A percentile compares a stretch with the other conserved stretches of the same genome.
Conservation (phyloP, 495 filamentous ascomycete species). For the Umbilicaria muhlenbergii region DNA sequence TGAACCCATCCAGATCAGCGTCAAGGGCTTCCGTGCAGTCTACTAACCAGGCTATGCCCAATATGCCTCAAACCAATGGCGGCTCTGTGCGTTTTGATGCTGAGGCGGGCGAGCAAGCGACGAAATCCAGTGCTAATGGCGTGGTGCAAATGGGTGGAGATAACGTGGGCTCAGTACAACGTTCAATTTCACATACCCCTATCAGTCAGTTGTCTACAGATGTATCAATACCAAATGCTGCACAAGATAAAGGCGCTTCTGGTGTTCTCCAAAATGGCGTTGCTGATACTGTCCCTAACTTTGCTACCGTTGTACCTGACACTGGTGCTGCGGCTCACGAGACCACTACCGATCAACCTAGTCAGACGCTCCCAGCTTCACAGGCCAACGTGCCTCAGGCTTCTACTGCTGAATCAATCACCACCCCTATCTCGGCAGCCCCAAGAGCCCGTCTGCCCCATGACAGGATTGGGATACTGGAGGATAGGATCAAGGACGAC, state of each 20-base stretch:
- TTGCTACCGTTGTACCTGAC: constrained; percentile 28
- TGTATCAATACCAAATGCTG: constrained; percentile 41
- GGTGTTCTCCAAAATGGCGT: constrained; percentile 37
- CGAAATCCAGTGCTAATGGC: background rate
- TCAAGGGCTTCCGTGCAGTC: too few species aligned
- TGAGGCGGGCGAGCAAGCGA: background rate
- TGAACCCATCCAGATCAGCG: too few species aligned
- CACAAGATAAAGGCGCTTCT: constrained; percentile 35
- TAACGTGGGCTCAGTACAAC: constrained; percentile 3
- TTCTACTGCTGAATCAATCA: constrained; percentile 21
- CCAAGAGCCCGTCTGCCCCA: constrained; percentile 47
- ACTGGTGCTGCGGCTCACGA: constrained; percentile 27
- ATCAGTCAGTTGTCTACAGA: constrained; percentile 40
- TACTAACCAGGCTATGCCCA: too few species aligned
- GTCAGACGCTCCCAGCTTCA: constrained; percentile 28
- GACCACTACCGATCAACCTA: constrained; percentile 14
- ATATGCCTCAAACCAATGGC: too few species aligned
- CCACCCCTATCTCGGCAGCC: constrained; percentile 21
- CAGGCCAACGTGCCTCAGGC: constrained; percentile 23
- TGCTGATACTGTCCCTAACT: constrained; percentile 27
- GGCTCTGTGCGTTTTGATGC: background rate
- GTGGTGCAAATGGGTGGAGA: background rate
- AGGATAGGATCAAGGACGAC: constrained; percentile 82
- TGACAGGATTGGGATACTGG: constrained; percentile 69
- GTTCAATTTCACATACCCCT: constrained; percentile 38